These are phyloP conservation scores for Exophiala calicioides DNA, from an alignment of 2,329 filamentous ascomycete species.

Conservation along the genomic window DNA sequence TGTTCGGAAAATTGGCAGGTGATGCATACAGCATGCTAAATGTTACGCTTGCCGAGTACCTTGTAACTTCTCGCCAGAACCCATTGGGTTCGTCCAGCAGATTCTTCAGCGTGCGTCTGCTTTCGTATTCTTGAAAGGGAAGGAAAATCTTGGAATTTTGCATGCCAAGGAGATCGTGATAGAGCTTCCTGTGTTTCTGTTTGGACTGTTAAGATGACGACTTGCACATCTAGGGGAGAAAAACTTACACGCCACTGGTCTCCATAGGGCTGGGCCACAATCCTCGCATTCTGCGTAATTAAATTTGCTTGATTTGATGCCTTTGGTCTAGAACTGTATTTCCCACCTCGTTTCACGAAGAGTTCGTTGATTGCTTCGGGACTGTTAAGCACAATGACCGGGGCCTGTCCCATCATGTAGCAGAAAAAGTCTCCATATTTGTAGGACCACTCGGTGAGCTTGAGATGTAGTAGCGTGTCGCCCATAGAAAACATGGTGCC, in stretches of 20 bases:
- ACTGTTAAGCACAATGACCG: conserved; percentile 19
- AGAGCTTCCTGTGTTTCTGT: conserved; percentile 20
- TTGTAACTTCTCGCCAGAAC: conserved; percentile 13
- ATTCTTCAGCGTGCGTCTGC: conserved; percentile 16
- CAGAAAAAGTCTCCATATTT: conserved; percentile 22
- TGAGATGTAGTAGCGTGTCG: too few relatives aligned
- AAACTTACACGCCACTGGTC: conserved; percentile 16
- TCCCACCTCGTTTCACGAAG: conserved; percentile 15
- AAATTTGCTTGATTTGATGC: conserved; percentile 11
- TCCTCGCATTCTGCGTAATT: conserved; percentile 8
- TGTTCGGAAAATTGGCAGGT: neutral
- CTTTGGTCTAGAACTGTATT: conserved; percentile 14
- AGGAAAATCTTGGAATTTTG: conserved; percentile 17
- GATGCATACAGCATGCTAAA: conserved; percentile 18
- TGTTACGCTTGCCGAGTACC: conserved; percentile 19
- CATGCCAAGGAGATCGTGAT: conserved; percentile 12
- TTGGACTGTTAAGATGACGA: too few relatives aligned
- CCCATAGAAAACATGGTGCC: too few relatives aligned
- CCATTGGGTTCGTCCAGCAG: conserved; percentile 9
- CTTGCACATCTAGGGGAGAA: too few relatives aligned
- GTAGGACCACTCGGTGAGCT: too few relatives aligned
- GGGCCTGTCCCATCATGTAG: conserved; percentile 10
- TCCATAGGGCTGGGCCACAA: conserved; percentile 15
- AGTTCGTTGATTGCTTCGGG: conserved; percentile 15
- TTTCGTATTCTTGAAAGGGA: conserved; percentile 21